Evolutionary conservation across 2,329 filamentous ascomycete species (phyloP).

Genomic region (Fusarium armeniacum): DNA sequence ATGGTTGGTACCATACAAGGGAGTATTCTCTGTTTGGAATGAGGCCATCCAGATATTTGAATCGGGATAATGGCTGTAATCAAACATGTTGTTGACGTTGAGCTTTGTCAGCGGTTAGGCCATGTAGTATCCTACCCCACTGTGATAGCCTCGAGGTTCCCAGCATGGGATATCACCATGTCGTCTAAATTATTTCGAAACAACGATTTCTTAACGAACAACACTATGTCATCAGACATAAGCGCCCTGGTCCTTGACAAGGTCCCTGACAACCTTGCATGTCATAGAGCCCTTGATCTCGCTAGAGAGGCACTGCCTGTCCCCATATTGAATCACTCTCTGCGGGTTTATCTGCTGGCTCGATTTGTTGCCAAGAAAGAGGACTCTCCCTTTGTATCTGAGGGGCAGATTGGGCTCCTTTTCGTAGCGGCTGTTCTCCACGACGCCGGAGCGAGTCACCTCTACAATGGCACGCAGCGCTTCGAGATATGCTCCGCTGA

Average conservation of each 20-base stretch:
- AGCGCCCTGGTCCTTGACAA: slow-evolving; percentile 1
- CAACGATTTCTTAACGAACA: slow-evolving; percentile 6
- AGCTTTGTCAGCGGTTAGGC: slow-evolving; percentile 27
- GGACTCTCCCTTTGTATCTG: slow-evolving; percentile 15
- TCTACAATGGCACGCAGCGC: slow-evolving; percentile 52
- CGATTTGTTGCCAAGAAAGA: slow-evolving; percentile 45
- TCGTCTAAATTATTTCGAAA: slow-evolving; percentile 2
- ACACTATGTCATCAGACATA: slow-evolving; percentile 6
- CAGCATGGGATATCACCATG: slow-evolving; percentile 6
- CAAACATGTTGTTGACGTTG: background rate
- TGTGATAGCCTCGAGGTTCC: background rate
- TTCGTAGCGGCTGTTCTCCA: slow-evolving; percentile 56
- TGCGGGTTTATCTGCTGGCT: slow-evolving; percentile 50
- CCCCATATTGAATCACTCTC: slow-evolving; percentile 52
- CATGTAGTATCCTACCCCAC: slow-evolving; percentile 2
- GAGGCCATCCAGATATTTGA: slow-evolving; percentile 24
- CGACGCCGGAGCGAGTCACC: slow-evolving; percentile 53
- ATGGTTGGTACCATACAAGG: background rate
- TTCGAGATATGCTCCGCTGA: slow-evolving; percentile 56
- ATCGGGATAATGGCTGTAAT: slow-evolving; percentile 9
- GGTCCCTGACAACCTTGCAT: slow-evolving; percentile 38
- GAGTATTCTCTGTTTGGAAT: slow-evolving; percentile 9
- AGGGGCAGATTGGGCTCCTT: slow-evolving; percentile 42
- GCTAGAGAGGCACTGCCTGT: slow-evolving; percentile 39
- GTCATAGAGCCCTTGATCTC: slow-evolving; percentile 34